These are phyloP conservation scores for Cystobasidiopsis lactophilus DNA, from an alignment of 768 basidiomycete species.

Conservation along the genomic window DNA sequence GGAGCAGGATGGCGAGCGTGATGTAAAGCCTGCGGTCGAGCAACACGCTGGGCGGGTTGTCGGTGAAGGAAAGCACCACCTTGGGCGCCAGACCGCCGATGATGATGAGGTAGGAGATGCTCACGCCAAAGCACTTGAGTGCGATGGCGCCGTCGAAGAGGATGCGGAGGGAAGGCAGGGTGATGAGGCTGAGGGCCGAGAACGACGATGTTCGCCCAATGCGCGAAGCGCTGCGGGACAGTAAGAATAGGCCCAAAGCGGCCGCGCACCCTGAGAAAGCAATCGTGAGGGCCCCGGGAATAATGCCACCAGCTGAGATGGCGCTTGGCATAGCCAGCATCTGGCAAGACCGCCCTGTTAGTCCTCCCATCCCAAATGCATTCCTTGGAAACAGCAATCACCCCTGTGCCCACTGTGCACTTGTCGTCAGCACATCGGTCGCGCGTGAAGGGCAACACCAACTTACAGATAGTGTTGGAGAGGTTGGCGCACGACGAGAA, in stretches of 20 bases:
- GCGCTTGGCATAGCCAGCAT: constrained; percentile 26
- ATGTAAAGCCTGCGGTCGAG: constrained; percentile 57
- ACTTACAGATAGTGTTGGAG: constrained; percentile 7
- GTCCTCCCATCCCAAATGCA: not conserved
- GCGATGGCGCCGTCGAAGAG: constrained; percentile 79
- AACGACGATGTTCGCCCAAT: constrained; percentile 35
- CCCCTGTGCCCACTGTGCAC: not conserved
- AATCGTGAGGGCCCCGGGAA: constrained; percentile 79
- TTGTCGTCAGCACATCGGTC: not conserved
- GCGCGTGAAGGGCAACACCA: not conserved
- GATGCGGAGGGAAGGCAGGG: constrained; percentile 52
- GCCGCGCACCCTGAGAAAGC: constrained; percentile 52
- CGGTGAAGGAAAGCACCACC: constrained; percentile 35
- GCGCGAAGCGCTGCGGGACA: constrained; percentile 58
- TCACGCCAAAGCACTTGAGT: constrained; percentile 73
- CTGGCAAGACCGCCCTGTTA: not conserved
- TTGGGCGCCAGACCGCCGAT: constrained; percentile 83
- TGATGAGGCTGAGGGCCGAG: not conserved
- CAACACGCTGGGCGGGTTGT: constrained; percentile 14
- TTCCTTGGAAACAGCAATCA: not conserved
- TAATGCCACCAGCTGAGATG: constrained; percentile 67
- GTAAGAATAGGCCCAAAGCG: constrained; percentile 68
- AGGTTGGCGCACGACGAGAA: constrained; percentile 35
- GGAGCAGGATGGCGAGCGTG: constrained; percentile 44
- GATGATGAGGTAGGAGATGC: constrained; percentile 68